Evolutionary conservation across 306 rosid genomes (phyloP).

Genomic region (Pterocarpus macrocarpus): DNA sequence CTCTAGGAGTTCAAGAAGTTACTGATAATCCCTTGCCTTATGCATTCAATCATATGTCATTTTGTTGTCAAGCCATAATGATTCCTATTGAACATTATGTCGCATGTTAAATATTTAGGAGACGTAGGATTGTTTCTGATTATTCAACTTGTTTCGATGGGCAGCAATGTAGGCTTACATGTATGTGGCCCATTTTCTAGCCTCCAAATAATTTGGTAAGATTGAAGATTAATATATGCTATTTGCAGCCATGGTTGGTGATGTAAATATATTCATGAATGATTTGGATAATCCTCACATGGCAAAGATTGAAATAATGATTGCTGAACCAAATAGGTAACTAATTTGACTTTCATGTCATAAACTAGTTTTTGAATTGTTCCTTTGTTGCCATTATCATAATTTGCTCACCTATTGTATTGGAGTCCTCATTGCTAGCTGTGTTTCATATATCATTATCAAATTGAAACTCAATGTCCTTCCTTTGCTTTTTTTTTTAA

Average conservation of each 20-base stretch:
- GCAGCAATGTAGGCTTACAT: neutral
- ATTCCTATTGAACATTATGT: neutral
- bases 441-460: constrained; percentile 10
- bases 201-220: neutral
- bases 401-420: neutral
- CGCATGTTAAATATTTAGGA: neutral
- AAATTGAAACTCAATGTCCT: neutral
- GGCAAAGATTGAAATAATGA: constrained; percentile 94
- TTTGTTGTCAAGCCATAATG: constrained; percentile 5
- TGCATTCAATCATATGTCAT: neutral
- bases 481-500: neutral
- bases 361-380: constrained; percentile 36
- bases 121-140: no score
- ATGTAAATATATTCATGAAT: constrained; percentile 93
- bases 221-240: constrained; percentile 39
- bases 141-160: neutral
- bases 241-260: constrained; percentile 91
- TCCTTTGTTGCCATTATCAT: neutral
- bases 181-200: neutral
- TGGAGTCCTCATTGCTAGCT: neutral
- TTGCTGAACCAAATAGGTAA: constrained; percentile 89
- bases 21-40: neutral
- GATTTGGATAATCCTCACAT: constrained; percentile 71
- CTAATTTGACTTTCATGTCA: constrained; percentile 35
- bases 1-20: neutral